These are phyloP conservation scores for Linnemannia zychae DNA, from an alignment of 192 early-diverging fungal species.

Conservation along the genomic window DNA sequence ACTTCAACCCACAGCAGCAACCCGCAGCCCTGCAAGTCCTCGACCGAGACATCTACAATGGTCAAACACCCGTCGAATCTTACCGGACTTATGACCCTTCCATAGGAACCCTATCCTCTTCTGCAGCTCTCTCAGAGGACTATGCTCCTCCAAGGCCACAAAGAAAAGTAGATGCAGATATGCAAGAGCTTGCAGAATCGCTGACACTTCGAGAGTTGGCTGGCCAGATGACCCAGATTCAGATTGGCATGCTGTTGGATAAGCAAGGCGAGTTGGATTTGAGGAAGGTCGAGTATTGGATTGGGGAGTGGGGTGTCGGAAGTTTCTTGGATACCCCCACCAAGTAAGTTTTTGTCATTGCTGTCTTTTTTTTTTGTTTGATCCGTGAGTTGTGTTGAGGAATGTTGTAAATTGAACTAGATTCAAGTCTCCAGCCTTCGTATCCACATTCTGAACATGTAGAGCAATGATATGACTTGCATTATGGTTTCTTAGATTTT, in stretches of 20 bases:
- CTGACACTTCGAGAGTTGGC: constrained; percentile 69
- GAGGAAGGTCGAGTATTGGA: constrained; percentile 66
- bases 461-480: no score
- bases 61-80: not conserved
- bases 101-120: not conserved
- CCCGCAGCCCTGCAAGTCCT: constrained; percentile 11
- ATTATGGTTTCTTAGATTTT: not conserved
- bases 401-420: not conserved
- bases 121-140: not conserved
- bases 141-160: constrained; percentile 10
- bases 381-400: not conserved
- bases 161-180: constrained; percentile 62
- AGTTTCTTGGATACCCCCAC: constrained; percentile 72
- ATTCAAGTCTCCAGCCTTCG: not conserved
- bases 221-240: constrained; percentile 79
- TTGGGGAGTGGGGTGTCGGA: constrained; percentile 70
- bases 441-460: no score
- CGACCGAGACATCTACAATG: constrained; percentile 27
- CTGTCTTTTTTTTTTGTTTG: not conserved
- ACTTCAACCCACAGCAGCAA: constrained; percentile 46
- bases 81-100: not conserved
- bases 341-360: constrained; percentile 58
- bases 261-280: constrained; percentile 66
- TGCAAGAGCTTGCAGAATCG: constrained; percentile 53
- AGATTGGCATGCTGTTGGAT: constrained; percentile 68